Evolutionary conservation across 2,329 filamentous ascomycete species (phyloP), one percentile per base, ranked within the genome.

Genomic region (Aspergillus thermomutatus): DNA sequence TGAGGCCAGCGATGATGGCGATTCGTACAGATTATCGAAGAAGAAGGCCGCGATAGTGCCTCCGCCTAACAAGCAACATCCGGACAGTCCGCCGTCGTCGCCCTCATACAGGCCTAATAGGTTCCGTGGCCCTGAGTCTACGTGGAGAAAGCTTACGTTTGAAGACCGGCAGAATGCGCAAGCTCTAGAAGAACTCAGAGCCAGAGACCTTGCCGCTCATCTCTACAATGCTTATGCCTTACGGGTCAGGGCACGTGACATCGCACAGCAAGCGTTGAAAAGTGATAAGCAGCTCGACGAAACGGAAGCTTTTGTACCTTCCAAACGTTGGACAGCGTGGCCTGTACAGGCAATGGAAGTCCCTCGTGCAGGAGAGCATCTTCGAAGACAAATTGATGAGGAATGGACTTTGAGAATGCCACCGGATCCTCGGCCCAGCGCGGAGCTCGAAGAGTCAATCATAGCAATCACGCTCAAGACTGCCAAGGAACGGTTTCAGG

Each of bases 81-180:
- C 45, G 19, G 50, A 53, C 19, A 54, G 48, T 47, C 54, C 60
- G 14, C 50, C 52, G 23, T 60, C 62, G 8, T 61, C 62, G 14
- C 56, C 60, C 54, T 19, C 51, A 31, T 62, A 66, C 49, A 83
- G 88, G 1, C 87, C 87, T 9, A 94, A 94, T 69, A 86, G 85
- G 58, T 95, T 89, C 80, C 78, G 72, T n/a, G 90, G 91, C 1
- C 74, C 82, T 1, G 73, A 82, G 17, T 82, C 82, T 34, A 87
- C 87, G 62, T 96, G 92, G 91, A 81, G 83, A 60, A 90, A 93
- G 73, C 94, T 96, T 89, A 95, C 90, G 17, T 86, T 89, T 60
- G 89, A 94, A 72, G 94, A 97, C 73, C 83, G 92, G 55, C 79
- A 81, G 7, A 80, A 90, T 1, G 82, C 83, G 56, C 77, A 80